Percentiles rank a stretch among this genome's conserved stretches.
Evolutionary conservation across 2,329 filamentous ascomycete genomes (phyloP).

Genomic region (Macrophomina phaseolina): DNA sequence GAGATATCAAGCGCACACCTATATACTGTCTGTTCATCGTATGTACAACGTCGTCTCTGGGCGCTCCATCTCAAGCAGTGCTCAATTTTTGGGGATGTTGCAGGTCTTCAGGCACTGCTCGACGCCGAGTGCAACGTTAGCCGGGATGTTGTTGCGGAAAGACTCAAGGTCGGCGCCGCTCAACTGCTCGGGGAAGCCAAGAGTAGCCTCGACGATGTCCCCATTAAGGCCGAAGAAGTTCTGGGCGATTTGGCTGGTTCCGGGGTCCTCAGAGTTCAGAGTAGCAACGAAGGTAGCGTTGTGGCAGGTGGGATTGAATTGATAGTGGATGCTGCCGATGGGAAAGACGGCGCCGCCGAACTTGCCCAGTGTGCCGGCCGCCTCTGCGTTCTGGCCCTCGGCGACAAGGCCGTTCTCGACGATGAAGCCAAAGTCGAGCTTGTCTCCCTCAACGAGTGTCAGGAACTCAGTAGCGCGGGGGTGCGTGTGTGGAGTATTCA

Average conservation of each 20-base stretch:
- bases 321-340: slow-evolving; percentile 54
- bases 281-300: slow-evolving; percentile 51
- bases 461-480: slow-evolving; percentile 57
- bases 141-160: slow-evolving; percentile 49
- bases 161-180: slow-evolving; percentile 44
- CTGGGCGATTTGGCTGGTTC: slow-evolving; percentile 50
- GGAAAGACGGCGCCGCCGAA: slow-evolving; percentile 57
- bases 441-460: slow-evolving; percentile 49
- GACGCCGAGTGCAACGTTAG: slow-evolving; percentile 59
- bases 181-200: slow-evolving; percentile 44
- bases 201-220: slow-evolving; percentile 44
- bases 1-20: neutral
- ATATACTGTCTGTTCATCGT: neutral
- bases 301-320: slow-evolving; percentile 56
- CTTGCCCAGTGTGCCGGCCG: slow-evolving; percentile 46
- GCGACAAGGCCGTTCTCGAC: slow-evolving; percentile 52
- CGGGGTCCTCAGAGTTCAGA: slow-evolving; percentile 52
- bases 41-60: neutral
- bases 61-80: too few relatives aligned
- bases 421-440: slow-evolving; percentile 52
- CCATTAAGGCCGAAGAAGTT: slow-evolving; percentile 49
- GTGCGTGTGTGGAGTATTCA: slow-evolving; percentile 57
- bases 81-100: slow-evolving; percentile 43
- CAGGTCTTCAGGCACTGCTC: slow-evolving; percentile 61
- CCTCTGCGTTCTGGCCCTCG: slow-evolving; percentile 41